Percentiles rank a stretch among this genome's conserved stretches.
phyloP scores from a whole-genome alignment of 1,284 basidiomycete species.

The Omphalotus olearius region DNA sequence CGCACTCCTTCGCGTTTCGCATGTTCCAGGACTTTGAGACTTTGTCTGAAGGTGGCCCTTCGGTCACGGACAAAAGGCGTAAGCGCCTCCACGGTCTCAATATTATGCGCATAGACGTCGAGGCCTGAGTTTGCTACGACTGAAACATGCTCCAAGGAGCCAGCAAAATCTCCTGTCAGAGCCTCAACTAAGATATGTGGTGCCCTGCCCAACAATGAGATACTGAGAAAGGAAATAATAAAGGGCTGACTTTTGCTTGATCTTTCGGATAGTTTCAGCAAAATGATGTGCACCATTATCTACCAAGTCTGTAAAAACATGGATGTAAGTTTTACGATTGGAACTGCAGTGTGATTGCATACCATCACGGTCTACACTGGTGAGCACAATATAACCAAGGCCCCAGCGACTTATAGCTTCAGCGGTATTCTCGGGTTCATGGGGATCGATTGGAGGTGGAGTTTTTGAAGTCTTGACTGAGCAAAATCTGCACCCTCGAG shows the following conservation, averaged over 20 bases:
- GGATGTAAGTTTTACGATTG: conserved; percentile 2
- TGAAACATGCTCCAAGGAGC: conserved; percentile 72
- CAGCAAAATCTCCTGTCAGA: conserved; percentile 92
- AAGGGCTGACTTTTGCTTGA: conserved; percentile 81
- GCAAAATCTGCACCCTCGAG: conserved; percentile 96
- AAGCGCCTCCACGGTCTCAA: conserved; percentile 92
- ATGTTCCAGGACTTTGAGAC: conserved; percentile 78
- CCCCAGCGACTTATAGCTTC: conserved; percentile 99
- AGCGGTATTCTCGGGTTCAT: conserved; percentile 98
- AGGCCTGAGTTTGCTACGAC: conserved; percentile 87
- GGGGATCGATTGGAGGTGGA: conserved; percentile 90
- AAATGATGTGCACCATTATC: conserved; percentile 96
- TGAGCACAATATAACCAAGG: conserved; percentile 96
- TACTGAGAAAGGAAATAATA: conserved; percentile 10
- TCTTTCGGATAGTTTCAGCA: conserved; percentile 90
- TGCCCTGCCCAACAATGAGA: conserved; percentile 47
- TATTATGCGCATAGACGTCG: conserved; percentile 98
- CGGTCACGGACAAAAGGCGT: conserved; percentile 96
- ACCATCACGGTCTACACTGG: conserved; percentile 97
- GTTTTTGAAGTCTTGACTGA: conserved; percentile 91
- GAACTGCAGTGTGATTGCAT: conserved; percentile 17
- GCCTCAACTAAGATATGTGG: conserved; percentile 97
- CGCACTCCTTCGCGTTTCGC: conserved; percentile 81
- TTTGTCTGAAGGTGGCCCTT: conserved; percentile 90
- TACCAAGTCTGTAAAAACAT: conserved; percentile 60